Evolutionary conservation across 2,329 filamentous ascomycete species (phyloP), one percentile per base, ranked within the genome.

Genomic region (Neonectria faginata): DNA sequence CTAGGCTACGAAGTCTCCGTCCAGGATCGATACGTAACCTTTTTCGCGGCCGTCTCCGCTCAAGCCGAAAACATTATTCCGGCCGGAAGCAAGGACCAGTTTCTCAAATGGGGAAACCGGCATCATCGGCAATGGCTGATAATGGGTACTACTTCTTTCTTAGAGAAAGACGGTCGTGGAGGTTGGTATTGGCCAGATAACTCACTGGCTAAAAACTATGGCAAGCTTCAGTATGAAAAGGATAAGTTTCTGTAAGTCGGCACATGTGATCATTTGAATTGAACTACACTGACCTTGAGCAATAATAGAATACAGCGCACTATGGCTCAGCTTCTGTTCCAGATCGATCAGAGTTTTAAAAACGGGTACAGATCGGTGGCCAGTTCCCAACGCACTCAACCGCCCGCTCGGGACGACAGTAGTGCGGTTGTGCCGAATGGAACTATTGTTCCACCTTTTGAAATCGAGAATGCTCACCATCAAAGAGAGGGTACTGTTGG

Each of bases 231-330:
- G 14, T 51, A 51, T 4, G 3, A 5, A 9, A 33, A 51, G 5
- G 3, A 33, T 18, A 31, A 1, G 5, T 10, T 11, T 29, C 9
- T 7, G 47, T 33, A 31, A 31, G 47, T 51, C 6, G 9, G 6
- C 2, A 1, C n/a, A 11, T 6, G 5, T 33, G 29, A 16, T 33
- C 3, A 2, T 12, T 4, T 2, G n/a, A 1, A 6, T 8, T 16
- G n/a, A 3, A 20, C 2, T 14, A 7, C 9, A 2, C 11, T 33
- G 11, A 36, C 16, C 12, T 10, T 14, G n/a, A 12, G 14, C 7
- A 2, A 14, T 8, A 12, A 14, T 20, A 51, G 48, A 3, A 51
- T 51, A 14, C 48, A 33, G n/a, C n/a, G 12, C 10, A 22, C n/a
- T 3, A 3, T 51, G 29, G n/a, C 20, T 14, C 9, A 33, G 29